Conservation (phyloP, 106 monocot species). For the Dendrobium huoshanense region DNA sequence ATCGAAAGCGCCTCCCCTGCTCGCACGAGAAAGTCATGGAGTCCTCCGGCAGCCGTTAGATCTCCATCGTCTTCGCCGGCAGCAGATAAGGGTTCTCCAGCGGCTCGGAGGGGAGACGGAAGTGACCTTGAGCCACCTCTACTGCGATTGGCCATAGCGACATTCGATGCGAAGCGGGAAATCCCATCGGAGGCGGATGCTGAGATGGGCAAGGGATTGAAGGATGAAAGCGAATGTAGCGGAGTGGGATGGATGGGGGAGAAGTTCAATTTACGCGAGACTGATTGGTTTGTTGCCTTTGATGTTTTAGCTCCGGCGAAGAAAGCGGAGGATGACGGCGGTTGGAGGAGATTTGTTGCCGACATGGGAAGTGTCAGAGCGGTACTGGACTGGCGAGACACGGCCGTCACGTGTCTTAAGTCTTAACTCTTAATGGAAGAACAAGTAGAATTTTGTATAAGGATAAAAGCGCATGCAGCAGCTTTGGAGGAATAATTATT, state of each 20-base stretch:
- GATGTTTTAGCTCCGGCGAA: background rate
- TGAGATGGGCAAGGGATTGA: background rate
- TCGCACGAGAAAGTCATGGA: constrained; percentile 24
- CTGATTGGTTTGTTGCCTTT: background rate
- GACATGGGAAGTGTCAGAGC: background rate
- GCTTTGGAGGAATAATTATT: background rate
- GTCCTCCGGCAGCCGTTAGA: background rate
- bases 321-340: background rate
- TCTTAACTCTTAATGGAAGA: no score
- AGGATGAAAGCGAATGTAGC: background rate
- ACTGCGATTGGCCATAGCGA: background rate
- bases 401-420: no score
- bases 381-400: background rate
- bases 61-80: background rate
- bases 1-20: constrained; percentile 60
- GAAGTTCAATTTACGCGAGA: background rate
- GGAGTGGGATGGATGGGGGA: background rate
- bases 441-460: background rate
- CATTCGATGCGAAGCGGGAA: background rate
- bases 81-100: background rate
- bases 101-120: background rate
- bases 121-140: background rate
- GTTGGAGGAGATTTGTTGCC: background rate
- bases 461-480: background rate
- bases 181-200: background rate